Evolutionary conservation across 306 rosid species (phyloP), one percentile per base, ranked within the genome.

Genomic region (Corylus americana): DNA sequence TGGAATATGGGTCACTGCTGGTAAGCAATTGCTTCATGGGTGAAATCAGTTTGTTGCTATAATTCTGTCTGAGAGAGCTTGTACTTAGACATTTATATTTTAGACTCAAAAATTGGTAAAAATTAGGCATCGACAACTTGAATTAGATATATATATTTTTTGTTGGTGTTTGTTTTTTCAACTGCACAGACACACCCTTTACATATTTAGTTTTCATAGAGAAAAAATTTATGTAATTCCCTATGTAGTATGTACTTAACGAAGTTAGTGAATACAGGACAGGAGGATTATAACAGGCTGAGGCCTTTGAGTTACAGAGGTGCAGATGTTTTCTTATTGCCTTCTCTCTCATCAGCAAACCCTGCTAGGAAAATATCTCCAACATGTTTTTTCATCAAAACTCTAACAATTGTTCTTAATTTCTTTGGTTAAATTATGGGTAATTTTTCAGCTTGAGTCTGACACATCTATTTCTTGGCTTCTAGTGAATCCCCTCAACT

Each of bases 1-100:
- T 51, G 98, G 97, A 76, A 79, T 94, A 66, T 94, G 98, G 96
- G 98, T 90, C 73, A 92, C 97, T 80, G 98, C 98, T 55, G 96
- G 98, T 94, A 76, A 79, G 85, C 42, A 79, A n/a, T 83, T 75
- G 35, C 5, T 44, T 11, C 57, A 20, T 8, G 47, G 25, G 77
- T 45, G 11, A 47, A 44, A 25, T 37, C 22, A 54, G 1, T 68
- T 35, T 55, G 17, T 4, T 48, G 17, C 29, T 42, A 42, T 42
- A 4, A 42, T 5, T 42, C 45, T 42, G 45, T 39, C 45, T 42
- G 0, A 5, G 7, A 42, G 44, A 39, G 44, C 5, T 42, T 42
- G 1, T 37, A 4, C 4, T 37, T 37, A 0, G 42, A 5, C 0
- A 2, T 37, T 37, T 5, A 2, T 4, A 37, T 37, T 37, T 3